Conservation (phyloP, 768 basidiomycete genomes). For the Mycena albidolilacea region DNA sequence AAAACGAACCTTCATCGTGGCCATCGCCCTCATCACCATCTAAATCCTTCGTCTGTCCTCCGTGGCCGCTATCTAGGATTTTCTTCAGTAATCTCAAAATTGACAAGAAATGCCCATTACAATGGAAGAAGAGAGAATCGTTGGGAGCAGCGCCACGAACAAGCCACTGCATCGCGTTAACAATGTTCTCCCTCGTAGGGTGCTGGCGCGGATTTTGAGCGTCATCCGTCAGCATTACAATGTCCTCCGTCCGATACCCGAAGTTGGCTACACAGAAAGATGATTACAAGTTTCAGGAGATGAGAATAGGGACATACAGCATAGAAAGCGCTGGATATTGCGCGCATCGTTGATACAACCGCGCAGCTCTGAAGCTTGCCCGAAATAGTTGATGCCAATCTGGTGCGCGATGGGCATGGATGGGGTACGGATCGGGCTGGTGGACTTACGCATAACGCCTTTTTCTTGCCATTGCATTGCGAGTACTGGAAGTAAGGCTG, state of each 20-base stretch:
- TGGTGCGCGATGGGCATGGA: constrained; percentile 44
- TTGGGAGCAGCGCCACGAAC: constrained; percentile 83
- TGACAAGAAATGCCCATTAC: constrained; percentile 54
- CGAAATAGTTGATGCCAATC: constrained; percentile 93
- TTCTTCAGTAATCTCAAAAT: not conserved
- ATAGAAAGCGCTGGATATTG: constrained; percentile 86
- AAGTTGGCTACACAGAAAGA: constrained; percentile 60
- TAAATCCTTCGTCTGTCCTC: constrained; percentile 88
- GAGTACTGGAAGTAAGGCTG: constrained; percentile 89
- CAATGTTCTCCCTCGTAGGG: constrained; percentile 89
- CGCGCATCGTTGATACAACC: constrained; percentile 95
- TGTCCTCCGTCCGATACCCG: constrained; percentile 83
- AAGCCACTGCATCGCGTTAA: constrained; percentile 94
- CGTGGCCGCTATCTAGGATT: constrained; percentile 88
- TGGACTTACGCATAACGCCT: constrained; percentile 84
- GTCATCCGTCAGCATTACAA: constrained; percentile 90
- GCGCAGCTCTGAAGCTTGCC: constrained; percentile 73
- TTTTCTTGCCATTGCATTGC: constrained; percentile 89
- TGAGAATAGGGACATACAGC: constrained; percentile 59
- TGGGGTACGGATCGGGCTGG: not conserved
- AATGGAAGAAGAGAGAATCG: constrained; percentile 94
- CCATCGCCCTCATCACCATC: constrained; percentile 92
- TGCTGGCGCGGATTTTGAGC: constrained; percentile 68
- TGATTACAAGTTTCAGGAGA: not conserved
- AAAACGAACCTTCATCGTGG: constrained; percentile 76